phyloP scores from a whole-genome alignment of 1,139 yeast genomes.

The Cylindricascospora bacillispora region DNA sequence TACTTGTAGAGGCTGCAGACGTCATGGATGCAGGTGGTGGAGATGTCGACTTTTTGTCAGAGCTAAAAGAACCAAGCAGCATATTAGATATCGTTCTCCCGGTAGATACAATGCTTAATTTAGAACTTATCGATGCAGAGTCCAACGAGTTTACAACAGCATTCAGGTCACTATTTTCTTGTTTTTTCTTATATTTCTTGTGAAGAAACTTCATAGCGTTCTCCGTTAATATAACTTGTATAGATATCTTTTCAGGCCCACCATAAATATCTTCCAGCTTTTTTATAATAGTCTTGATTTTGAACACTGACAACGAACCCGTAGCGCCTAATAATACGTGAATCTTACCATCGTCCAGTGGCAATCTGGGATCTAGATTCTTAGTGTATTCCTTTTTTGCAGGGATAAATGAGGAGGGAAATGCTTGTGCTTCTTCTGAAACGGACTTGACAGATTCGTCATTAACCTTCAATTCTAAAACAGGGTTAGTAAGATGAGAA shows the following conservation, averaged over 20 bases:
- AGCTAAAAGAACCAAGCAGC: not conserved
- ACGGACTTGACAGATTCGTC: not conserved
- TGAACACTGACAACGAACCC: conserved; percentile 72
- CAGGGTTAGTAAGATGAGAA: conserved; percentile 1
- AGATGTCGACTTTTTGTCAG: conserved; percentile 2
- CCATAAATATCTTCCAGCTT: conserved; percentile 75
- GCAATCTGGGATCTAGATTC: conserved; percentile 66
- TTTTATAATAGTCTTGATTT: conserved; percentile 59
- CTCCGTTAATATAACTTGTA: conserved; percentile 70
- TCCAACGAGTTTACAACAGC: not conserved
- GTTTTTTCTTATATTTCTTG: conserved; percentile 25
- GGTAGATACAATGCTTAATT: too few species aligned
- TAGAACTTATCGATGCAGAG: not conserved
- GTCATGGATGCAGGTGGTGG: conserved; percentile 3
- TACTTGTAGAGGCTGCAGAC: conserved; percentile 3
- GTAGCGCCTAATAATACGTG: conserved; percentile 84
- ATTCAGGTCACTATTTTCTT: conserved; percentile 1
- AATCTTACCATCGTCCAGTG: conserved; percentile 81
- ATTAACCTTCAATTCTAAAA: not conserved
- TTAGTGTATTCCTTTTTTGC: conserved; percentile 37
- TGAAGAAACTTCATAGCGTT: conserved; percentile 74
- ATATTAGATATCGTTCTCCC: too few species aligned
- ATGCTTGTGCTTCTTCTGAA: not conserved
- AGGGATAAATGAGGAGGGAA: conserved; percentile 13
- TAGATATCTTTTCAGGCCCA: conserved; percentile 50